These are phyloP conservation scores for Calonectria pseudoturangicola DNA, from an alignment of 2,329 filamentous ascomycete species.

Conservation along the genomic window DNA sequence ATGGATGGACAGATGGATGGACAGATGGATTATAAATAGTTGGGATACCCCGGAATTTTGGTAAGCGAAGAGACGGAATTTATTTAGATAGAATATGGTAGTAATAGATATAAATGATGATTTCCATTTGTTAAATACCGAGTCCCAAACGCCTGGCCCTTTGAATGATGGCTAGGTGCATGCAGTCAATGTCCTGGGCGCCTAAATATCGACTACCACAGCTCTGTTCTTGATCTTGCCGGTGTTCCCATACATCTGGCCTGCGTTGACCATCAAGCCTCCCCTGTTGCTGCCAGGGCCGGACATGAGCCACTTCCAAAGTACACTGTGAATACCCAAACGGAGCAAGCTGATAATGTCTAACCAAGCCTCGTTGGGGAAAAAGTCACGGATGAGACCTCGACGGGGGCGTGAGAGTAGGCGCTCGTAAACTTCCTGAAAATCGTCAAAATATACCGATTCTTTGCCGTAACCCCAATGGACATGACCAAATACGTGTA, in stretches of 20 bases:
- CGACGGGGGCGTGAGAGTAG: constrained; percentile 68
- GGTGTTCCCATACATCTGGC: constrained; percentile 72
- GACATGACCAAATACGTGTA: constrained; percentile 91
- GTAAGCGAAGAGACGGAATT: constrained; percentile 20
- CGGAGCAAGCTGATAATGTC: constrained; percentile 66
- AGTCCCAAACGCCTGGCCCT: not conserved
- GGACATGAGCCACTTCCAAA: constrained; percentile 75
- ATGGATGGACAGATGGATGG: not conserved
- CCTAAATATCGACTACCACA: constrained; percentile 60
- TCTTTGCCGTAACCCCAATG: constrained; percentile 85
- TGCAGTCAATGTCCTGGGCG: not conserved
- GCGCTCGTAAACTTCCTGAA: constrained; percentile 83
- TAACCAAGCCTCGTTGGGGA: constrained; percentile 68
- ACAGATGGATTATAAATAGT: constrained; percentile 20
- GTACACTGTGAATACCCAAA: constrained; percentile 67
- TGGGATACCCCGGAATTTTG: constrained; percentile 26
- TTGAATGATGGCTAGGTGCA: not conserved
- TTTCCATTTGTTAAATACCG: constrained; percentile 19
- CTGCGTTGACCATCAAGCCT: constrained; percentile 74
- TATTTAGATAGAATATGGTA: constrained; percentile 13
- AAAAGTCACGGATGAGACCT: constrained; percentile 66
- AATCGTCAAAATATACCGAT: constrained; percentile 83
- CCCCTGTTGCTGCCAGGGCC: constrained; percentile 70
- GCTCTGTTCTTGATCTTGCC: constrained; percentile 67
- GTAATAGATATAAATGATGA: constrained; percentile 20